Base-by-base conservation (phyloP, 208 protist species). In the Trypanosoma congolense region DNA sequence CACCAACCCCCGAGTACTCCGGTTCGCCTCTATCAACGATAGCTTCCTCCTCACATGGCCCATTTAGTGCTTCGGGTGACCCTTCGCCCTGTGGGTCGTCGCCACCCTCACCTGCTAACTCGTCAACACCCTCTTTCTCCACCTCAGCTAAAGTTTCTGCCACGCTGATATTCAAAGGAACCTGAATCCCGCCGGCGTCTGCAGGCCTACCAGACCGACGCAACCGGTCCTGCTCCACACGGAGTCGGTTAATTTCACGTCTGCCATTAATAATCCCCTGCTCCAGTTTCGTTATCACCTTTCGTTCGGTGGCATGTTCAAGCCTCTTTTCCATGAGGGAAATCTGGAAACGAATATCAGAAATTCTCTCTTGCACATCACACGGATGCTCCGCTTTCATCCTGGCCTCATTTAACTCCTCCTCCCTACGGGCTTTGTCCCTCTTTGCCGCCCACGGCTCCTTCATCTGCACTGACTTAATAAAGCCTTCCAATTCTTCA, bases 401-500 rank as follows among this genome's bases (percentile, higher is more conserved):
- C 67, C 36, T 49, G 26, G 61, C 77, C 28, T 59, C 35, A 8
- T 53, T 47, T n/a, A 70, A 48, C 48, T 64, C 22, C 58, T 87
- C 80, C 24, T 63, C 65, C 29, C 64, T 70, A 5, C 76, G 83
- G 57, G 46, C 67, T 14, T 65, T 74, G 22, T 95, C 87, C 14
- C 73, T 68, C 26, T 61, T 62, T 19, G 77, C 73, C 0, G 87
- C 72, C 87, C 87, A 95, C 38, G 72, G 18, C 19, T 80, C 80
- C 51, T 77, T 75, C 10, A 60, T 50, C 61, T 86, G 83, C 30
- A 95, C 87, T 5, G 75, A 80, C 36, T 33, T 49, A 52, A 95
- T 89, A 61, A 83, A 95, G 12, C 88, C 83, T 41, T 95, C 82
- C 21, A 95, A 67, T 63, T 95, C 87, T 66, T 95, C 83, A 6